These are phyloP conservation scores for Cladosporium sp. DNA, from an alignment of 2,329 filamentous ascomycete genomes.

Conservation along the genomic window DNA sequence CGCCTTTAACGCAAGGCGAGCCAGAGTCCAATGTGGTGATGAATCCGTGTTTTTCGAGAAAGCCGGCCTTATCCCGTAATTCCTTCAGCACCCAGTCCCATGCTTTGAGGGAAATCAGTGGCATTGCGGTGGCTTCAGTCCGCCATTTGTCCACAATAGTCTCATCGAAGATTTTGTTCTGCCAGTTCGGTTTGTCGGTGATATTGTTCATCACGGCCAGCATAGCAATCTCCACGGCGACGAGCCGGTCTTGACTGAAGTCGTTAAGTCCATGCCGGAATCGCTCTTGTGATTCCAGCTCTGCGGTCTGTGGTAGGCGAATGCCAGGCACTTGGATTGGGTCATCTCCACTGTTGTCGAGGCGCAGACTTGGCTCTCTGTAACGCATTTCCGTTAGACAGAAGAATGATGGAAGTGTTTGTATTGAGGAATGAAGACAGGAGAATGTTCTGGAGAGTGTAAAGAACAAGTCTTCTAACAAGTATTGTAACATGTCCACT, in stretches of 20 bases:
- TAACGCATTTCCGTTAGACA: too few species aligned
- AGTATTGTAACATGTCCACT: too few species aligned
- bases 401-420: too few species aligned
- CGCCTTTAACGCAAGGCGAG: conserved; percentile 51
- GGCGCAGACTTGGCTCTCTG: neutral
- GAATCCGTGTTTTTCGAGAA: conserved; percentile 39
- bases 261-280: conserved; percentile 23
- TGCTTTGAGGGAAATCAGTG: conserved; percentile 16
- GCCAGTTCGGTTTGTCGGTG: conserved; percentile 31
- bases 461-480: too few species aligned
- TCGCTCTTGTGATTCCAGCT: neutral
- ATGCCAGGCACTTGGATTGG: conserved; percentile 6
- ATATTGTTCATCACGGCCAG: conserved; percentile 27
- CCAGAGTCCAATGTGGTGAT: conserved; percentile 44
- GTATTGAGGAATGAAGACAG: too few species aligned
- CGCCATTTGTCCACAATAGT: conserved; percentile 26
- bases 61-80: conserved; percentile 47
- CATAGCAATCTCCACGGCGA: conserved; percentile 26
- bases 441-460: too few species aligned
- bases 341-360: neutral
- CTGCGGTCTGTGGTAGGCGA: neutral
- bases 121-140: conserved; percentile 16
- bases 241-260: conserved; percentile 12
- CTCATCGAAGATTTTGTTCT: conserved; percentile 26
- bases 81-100: conserved; percentile 35